Evolutionary conservation across 1,284 basidiomycete species (phyloP).

Genomic region (Cryptococcus depauperatus): DNA sequence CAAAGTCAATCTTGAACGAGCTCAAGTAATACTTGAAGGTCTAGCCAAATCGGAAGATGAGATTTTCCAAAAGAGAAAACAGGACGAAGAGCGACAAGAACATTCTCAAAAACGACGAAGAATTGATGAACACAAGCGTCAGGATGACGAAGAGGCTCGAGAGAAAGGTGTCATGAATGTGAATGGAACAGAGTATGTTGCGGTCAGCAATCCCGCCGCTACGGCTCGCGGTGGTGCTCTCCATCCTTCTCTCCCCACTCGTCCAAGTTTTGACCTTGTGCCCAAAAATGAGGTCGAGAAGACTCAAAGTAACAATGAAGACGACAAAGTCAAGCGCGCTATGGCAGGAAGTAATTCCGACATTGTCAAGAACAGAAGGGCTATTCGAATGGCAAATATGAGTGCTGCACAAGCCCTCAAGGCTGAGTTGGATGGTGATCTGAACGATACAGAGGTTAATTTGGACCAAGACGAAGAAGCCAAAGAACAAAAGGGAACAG

Average conservation of each 20-base stretch:
- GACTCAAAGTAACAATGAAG: conserved; percentile 3
- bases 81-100: conserved; percentile 91
- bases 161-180: conserved; percentile 40
- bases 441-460: conserved; percentile 9
- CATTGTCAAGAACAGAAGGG: conserved; percentile 75
- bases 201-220: conserved; percentile 26
- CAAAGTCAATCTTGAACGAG: conserved; percentile 72
- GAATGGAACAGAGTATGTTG: conserved; percentile 43
- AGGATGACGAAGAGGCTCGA: conserved; percentile 42
- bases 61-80: conserved; percentile 84
- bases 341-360: conserved; percentile 63
- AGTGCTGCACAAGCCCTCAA: conserved; percentile 88
- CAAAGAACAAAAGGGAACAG: conserved; percentile 11
- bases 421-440: conserved; percentile 68
- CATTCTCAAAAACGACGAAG: conserved; percentile 79
- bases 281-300: conserved; percentile 46
- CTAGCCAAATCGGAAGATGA: conserved; percentile 87
- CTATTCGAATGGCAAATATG: conserved; percentile 91
- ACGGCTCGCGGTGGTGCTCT: conserved; percentile 35
- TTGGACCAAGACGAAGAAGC: conserved; percentile 10
- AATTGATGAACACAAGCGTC: conserved; percentile 58
- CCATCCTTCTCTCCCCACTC: conserved; percentile 53
- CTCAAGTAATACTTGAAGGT: conserved; percentile 91
- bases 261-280: conserved; percentile 56
- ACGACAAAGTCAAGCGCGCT: conserved; percentile 32